Conservation (phyloP, 2,329 filamentous ascomycete species). For the Moelleriella libera region DNA sequence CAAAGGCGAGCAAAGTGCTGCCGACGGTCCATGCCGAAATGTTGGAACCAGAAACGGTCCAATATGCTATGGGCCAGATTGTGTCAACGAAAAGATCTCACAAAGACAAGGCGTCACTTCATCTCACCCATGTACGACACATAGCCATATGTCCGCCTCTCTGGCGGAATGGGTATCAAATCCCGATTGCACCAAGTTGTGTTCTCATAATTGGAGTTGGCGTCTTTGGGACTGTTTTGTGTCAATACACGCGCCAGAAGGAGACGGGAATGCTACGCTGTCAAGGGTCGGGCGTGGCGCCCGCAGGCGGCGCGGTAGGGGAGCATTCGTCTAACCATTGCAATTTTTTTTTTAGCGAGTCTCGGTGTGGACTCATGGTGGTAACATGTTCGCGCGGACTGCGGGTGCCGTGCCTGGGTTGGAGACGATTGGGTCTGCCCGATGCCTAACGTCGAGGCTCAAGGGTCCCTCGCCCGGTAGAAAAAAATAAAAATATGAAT, state of each 20-base stretch:
- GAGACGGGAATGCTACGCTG: neutral
- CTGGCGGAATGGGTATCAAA: slow-evolving; percentile 14
- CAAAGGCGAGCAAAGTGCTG: slow-evolving; percentile 11
- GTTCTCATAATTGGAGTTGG: slow-evolving; percentile 14
- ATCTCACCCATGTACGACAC: slow-evolving; percentile 11
- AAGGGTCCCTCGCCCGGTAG: no score
- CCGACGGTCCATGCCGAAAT: slow-evolving; percentile 13
- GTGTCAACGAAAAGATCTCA: neutral
- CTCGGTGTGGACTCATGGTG: neutral
- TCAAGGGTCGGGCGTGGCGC: neutral
- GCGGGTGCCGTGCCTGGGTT: no score
- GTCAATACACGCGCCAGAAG: neutral
- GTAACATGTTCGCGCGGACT: neutral
- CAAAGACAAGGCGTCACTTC: neutral
- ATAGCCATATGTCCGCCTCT: slow-evolving; percentile 11
- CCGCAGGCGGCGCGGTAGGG: neutral
- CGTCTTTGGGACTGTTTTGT: slow-evolving; percentile 10
- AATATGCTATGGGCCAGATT: slow-evolving; percentile 6
- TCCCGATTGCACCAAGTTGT: slow-evolving; percentile 18
- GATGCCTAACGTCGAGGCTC: no score
- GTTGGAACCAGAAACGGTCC: slow-evolving; percentile 10
- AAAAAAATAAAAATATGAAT: no score
- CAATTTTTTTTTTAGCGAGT: neutral
- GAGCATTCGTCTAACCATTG: neutral
- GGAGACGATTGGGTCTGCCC: no score